phyloP scores from a whole-genome alignment of 305 asterid genomes.

The Fraxinus latifolia region DNA sequence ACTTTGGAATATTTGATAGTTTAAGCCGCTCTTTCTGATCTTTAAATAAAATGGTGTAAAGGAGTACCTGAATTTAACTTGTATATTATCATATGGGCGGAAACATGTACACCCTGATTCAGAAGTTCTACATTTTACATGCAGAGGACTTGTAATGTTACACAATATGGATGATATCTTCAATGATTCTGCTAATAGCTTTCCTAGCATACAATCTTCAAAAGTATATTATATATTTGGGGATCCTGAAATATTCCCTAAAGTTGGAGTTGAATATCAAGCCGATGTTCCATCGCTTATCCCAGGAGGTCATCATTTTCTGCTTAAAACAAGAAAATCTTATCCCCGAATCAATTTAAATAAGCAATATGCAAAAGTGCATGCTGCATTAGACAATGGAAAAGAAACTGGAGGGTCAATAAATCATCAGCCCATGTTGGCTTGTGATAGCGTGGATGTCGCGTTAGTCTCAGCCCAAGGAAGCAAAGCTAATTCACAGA shows the following conservation, averaged over 20 bases:
- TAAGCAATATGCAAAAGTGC: neutral
- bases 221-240: constrained; percentile 14
- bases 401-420: neutral
- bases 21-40: neutral
- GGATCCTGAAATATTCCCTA: constrained; percentile 37
- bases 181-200: neutral
- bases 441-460: neutral
- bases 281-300: constrained; percentile 44
- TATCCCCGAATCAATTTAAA: neutral
- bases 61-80: neutral
- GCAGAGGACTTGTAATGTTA: neutral
- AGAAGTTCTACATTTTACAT: neutral
- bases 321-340: neutral
- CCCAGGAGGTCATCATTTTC: constrained; percentile 4
- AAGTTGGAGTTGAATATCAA: constrained; percentile 62
- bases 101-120: neutral
- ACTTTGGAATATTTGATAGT: neutral
- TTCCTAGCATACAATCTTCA: neutral
- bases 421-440: neutral
- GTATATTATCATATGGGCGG: neutral
- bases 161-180: neutral
- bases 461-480: neutral
- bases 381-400: neutral
- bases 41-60: neutral
- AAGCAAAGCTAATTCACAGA: neutral